Evolutionary conservation across 768 basidiomycete genomes (phyloP).

Genomic region (Punctularia strigosozonata): DNA sequence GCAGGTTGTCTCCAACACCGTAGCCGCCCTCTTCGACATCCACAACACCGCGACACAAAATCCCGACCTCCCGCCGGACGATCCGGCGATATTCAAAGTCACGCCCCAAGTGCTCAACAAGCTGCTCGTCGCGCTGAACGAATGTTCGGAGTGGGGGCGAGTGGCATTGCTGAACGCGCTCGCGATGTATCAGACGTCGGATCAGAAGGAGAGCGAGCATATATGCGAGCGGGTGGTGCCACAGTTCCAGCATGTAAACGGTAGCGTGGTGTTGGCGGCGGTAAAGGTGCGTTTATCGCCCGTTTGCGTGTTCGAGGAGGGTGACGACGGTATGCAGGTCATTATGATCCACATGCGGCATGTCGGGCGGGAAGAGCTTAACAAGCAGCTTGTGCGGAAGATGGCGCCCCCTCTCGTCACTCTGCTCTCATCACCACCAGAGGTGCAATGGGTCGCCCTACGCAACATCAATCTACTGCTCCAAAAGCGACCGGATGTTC

Average conservation of each 20-base stretch:
- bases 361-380: constrained; percentile 71
- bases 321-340: too few relatives aligned
- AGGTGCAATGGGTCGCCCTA: constrained; percentile 97
- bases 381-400: constrained; percentile 80
- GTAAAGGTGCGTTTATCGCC: constrained; percentile 53
- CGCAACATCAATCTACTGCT: constrained; percentile 94
- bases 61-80: constrained; percentile 39
- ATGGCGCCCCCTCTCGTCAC: constrained; percentile 98
- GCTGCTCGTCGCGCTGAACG: constrained; percentile 88
- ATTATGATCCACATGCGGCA: constrained; percentile 95
- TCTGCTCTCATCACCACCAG: constrained; percentile 89
- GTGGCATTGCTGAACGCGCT: constrained; percentile 87
- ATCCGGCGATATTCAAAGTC: constrained; percentile 68
- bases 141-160: constrained; percentile 98
- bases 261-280: constrained; percentile 91
- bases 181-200: constrained; percentile 69
- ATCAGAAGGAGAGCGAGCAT: constrained; percentile 94
- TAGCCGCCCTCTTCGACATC: constrained; percentile 88
- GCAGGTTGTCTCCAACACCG: constrained; percentile 95
- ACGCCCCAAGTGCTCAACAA: constrained; percentile 78
- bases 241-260: constrained; percentile 96
- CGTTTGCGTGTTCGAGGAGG: too few relatives aligned
- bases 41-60: constrained; percentile 57
- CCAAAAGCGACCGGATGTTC: constrained; percentile 83
- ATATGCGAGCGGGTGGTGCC: constrained; percentile 98